These are phyloP conservation scores for Penicillium longicatenatum DNA, from an alignment of 495 filamentous ascomycete genomes.

Conservation along the genomic window DNA sequence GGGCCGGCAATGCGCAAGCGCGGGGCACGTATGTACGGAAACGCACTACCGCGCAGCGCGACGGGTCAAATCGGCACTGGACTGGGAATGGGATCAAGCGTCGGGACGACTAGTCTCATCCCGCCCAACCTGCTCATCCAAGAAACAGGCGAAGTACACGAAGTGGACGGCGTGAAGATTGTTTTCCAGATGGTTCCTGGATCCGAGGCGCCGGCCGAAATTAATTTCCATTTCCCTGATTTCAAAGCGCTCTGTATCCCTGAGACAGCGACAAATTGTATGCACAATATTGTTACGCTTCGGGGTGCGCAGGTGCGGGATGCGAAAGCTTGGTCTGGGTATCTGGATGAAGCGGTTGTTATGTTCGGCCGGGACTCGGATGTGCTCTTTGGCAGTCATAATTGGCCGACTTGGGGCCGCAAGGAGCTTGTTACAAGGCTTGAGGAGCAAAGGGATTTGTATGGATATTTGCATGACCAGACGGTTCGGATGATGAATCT, in stretches of 20 bases:
- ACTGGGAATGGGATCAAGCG: slow-evolving; percentile 21
- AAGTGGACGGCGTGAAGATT: slow-evolving; percentile 25
- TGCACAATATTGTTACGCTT: slow-evolving; percentile 31
- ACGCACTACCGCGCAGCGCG: slow-evolving; percentile 9
- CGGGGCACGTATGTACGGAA: slow-evolving; percentile 28
- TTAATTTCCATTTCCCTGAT: slow-evolving; percentile 29
- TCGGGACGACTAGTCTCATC: slow-evolving; percentile 17
- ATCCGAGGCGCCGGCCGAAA: slow-evolving; percentile 28
- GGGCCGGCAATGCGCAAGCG: slow-evolving; percentile 26
- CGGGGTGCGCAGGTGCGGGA: slow-evolving; percentile 28
- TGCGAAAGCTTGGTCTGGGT: slow-evolving; percentile 22
- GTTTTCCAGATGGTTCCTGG: slow-evolving; percentile 29
- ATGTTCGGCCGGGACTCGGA: slow-evolving; percentile 19
- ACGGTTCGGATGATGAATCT: slow-evolving; percentile 35
- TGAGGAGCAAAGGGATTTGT: slow-evolving; percentile 33
- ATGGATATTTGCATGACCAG: slow-evolving; percentile 39
- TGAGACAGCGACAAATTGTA: slow-evolving; percentile 25
- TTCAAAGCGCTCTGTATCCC: slow-evolving; percentile 23
- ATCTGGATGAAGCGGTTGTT: slow-evolving; percentile 25
- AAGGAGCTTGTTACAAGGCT: slow-evolving; percentile 21
- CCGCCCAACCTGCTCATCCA: slow-evolving; percentile 22
- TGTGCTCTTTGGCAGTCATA: slow-evolving; percentile 24
- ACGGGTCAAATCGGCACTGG: slow-evolving; percentile 23
- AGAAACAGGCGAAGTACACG: slow-evolving; percentile 15
- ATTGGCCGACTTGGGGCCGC: slow-evolving; percentile 35